Evolutionary conservation across 768 basidiomycete genomes (phyloP).

Genomic region (Podaxis sp.): DNA sequence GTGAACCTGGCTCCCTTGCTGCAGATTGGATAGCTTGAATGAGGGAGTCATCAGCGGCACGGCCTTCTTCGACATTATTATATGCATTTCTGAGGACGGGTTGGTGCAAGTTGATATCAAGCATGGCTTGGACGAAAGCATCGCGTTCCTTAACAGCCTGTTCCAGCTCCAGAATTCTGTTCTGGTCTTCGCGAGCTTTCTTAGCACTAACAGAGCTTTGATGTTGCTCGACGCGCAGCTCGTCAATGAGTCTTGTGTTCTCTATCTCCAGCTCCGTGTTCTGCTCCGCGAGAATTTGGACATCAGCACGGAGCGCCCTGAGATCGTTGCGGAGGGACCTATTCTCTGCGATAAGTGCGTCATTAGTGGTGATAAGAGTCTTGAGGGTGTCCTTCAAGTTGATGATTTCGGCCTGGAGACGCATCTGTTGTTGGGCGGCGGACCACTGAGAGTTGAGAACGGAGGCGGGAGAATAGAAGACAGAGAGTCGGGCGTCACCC

Average conservation of each 20-base stretch:
- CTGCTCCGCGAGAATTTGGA: background rate
- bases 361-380: background rate
- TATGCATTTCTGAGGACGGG: conserved; percentile 32
- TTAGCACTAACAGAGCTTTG: background rate
- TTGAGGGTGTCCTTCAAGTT: background rate
- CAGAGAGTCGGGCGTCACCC: background rate
- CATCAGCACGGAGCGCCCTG: background rate
- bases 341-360: background rate
- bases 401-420: conserved; percentile 5
- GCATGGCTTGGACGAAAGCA: conserved; percentile 35
- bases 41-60: conserved; percentile 39
- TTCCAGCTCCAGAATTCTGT: conserved; percentile 25
- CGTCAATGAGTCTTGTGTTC: background rate
- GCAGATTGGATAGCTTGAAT: conserved; percentile 44
- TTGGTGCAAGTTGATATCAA: conserved; percentile 34
- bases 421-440: background rate
- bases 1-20: conserved; percentile 33
- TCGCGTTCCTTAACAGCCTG: conserved; percentile 30
- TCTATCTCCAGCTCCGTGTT: background rate
- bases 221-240: conserved; percentile 1
- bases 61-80: conserved; percentile 28
- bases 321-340: background rate
- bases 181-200: conserved; percentile 22
- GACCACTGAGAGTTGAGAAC: conserved; percentile 8
- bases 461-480: conserved; percentile 5